Evolutionary conservation across 345 rosid species (phyloP).

Genomic region (Heritiera littoralis): DNA sequence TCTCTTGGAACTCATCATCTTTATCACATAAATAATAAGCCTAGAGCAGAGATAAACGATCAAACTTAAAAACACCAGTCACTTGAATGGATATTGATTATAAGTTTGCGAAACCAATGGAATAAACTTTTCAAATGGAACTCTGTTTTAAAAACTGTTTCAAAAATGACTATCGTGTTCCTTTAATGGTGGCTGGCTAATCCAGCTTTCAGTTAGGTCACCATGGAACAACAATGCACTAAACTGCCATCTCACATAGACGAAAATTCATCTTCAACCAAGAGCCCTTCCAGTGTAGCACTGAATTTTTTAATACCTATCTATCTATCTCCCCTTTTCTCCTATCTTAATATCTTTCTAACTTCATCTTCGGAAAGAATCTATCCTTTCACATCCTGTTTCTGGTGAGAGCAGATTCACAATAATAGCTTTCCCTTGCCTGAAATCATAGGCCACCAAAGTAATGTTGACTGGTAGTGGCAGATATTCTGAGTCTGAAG

Average conservation of each 20-base stretch:
- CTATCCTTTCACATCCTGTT: conserved; percentile 54
- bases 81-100: not conserved
- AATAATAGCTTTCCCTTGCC: conserved; percentile 65
- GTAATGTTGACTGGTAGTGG: conserved; percentile 67
- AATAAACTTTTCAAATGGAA: not conserved
- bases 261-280: conserved; percentile 75
- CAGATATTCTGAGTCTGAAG: conserved; percentile 49
- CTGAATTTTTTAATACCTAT: conserved; percentile 45
- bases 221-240: conserved; percentile 38
- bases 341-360: conserved; percentile 45
- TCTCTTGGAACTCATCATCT: too few relatives aligned
- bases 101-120: not conserved
- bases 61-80: not conserved
- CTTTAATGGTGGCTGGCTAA: conserved; percentile 71
- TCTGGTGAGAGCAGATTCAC: conserved; percentile 72
- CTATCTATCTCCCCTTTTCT: conserved; percentile 52
- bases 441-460: conserved; percentile 87
- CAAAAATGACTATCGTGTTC: conserved; percentile 72
- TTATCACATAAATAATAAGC: not conserved
- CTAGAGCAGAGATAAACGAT: not conserved
- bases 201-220: too few relatives aligned
- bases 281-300: conserved; percentile 46
- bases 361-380: conserved; percentile 63
- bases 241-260: conserved; percentile 70
- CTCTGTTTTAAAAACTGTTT: conserved; percentile 74